phyloP scores from a whole-genome alignment of 306 rosid genomes.

The Sphenostylis stenocarpa region DNA sequence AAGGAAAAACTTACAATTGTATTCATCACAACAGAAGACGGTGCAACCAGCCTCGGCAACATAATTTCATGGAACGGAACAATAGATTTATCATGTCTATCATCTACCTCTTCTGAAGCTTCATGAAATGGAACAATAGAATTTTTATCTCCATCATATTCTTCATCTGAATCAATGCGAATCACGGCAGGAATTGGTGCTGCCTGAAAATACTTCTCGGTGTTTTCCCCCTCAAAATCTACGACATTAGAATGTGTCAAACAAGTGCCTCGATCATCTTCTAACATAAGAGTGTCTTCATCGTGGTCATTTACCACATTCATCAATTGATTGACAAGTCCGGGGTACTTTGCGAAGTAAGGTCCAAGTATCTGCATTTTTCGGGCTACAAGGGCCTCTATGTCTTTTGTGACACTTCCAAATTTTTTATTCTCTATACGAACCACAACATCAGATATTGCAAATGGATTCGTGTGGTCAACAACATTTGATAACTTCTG shows the following conservation, averaged over 20 bases:
- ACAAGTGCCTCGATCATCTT: slow-evolving; percentile 19
- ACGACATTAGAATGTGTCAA: slow-evolving; percentile 34
- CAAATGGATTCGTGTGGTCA: slow-evolving; percentile 53
- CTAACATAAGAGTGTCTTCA: slow-evolving; percentile 22
- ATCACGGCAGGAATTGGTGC: slow-evolving; percentile 45
- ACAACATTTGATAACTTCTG: slow-evolving; percentile 42
- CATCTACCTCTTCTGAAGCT: neutral
- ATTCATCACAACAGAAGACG: slow-evolving; percentile 38
- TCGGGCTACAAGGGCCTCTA: slow-evolving; percentile 51
- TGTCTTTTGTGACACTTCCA: slow-evolving; percentile 83
- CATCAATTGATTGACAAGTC: slow-evolving; percentile 34
- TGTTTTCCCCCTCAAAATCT: slow-evolving; percentile 51
- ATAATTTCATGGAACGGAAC: slow-evolving; percentile 50
- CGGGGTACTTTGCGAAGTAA: slow-evolving; percentile 48
- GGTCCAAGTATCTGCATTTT: slow-evolving; percentile 50
- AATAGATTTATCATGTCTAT: neutral
- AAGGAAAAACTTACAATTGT: slow-evolving; percentile 51
- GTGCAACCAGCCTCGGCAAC: slow-evolving; percentile 36
- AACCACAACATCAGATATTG: slow-evolving; percentile 44
- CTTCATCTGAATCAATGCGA: slow-evolving; percentile 78
- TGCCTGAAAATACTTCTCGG: slow-evolving; percentile 22
- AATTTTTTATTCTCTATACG: slow-evolving; percentile 49
- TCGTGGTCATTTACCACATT: slow-evolving; percentile 31
- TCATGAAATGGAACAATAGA: neutral
- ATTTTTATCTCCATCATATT: slow-evolving; percentile 41